Conservation (phyloP, 495 filamentous ascomycete genomes). For the Recurvomyces mirabilis region DNA sequence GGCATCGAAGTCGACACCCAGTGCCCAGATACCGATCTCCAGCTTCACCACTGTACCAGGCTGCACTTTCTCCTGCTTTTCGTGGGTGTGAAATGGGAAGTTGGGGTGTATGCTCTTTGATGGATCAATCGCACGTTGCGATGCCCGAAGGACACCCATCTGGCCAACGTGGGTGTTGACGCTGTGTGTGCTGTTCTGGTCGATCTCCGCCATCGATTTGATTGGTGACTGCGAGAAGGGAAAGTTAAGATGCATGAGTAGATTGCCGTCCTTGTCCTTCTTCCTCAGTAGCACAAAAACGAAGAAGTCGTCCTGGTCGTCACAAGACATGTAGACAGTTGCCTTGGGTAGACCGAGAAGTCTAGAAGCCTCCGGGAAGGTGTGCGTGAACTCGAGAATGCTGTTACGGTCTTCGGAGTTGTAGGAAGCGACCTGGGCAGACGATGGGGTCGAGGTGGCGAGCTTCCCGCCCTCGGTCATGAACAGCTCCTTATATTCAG, state of each 20-base stretch:
- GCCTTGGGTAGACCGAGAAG: constrained; percentile 32
- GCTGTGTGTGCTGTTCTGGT: constrained; percentile 14
- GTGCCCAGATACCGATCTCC: constrained; percentile 1
- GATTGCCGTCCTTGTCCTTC: constrained; percentile 29
- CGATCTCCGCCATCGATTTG: constrained; percentile 30
- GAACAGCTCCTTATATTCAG: constrained; percentile 27
- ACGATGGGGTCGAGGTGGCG: not conserved
- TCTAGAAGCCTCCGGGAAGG: constrained; percentile 22
- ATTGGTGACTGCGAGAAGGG: constrained; percentile 24
- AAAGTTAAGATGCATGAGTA: constrained; percentile 31
- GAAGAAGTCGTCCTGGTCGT: constrained; percentile 31
- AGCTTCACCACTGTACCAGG: constrained; percentile 18
- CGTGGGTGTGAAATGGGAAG: constrained; percentile 32
- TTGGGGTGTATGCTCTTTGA: constrained; percentile 24
- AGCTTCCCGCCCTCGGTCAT: constrained; percentile 16
- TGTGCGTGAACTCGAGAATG: constrained; percentile 29
- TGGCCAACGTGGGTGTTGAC: constrained; percentile 24
- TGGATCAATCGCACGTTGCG: constrained; percentile 27
- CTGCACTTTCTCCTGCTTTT: constrained; percentile 27
- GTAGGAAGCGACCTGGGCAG: constrained; percentile 12
- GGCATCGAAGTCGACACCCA: not conserved
- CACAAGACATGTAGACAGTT: constrained; percentile 33
- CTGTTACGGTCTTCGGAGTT: constrained; percentile 23
- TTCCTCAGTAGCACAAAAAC: constrained; percentile 35
- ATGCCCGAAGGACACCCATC: constrained; percentile 30